Evolutionary conservation across 345 rosid genomes (phyloP).

Genomic region (Populus tremula): DNA sequence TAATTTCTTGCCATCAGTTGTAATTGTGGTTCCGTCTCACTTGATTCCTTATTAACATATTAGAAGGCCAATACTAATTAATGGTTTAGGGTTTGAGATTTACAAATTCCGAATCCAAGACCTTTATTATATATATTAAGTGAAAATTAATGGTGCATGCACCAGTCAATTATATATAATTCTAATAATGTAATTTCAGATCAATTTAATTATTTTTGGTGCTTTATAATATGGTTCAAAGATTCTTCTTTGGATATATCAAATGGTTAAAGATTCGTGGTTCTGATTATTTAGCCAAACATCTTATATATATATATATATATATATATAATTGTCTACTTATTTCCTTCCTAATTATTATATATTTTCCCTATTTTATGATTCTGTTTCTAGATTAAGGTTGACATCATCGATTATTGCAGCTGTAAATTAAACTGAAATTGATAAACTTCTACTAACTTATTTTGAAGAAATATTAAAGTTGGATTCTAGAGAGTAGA

Average conservation of each 20-base stretch:
- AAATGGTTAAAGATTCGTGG: too few species aligned
- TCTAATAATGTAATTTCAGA: neutral
- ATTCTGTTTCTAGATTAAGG: conserved; percentile 41
- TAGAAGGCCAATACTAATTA: neutral
- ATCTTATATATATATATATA: neutral
- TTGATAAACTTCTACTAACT: conserved; percentile 1
- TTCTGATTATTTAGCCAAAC: neutral
- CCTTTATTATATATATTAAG: neutral
- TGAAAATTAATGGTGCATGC: neutral
- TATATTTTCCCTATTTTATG: neutral
- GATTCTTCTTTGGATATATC: too few species aligned
- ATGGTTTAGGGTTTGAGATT: neutral
- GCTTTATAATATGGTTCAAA: too few species aligned
- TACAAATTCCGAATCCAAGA: neutral
- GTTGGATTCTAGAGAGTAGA: conserved; percentile 25
- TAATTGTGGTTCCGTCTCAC: neutral
- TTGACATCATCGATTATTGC: conserved; percentile 31
- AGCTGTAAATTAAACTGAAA: conserved; percentile 14
- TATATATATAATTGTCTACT: neutral
- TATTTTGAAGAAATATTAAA: neutral
- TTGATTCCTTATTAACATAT: neutral
- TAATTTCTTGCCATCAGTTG: neutral
- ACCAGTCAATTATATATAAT: neutral
- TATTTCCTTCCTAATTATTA: neutral
- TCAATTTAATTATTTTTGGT: neutral